Evolutionary conservation across 2,329 filamentous ascomycete genomes (phyloP), one percentile per base, ranked within the genome.

Genomic region (Aspergillus ochraceoroseus): DNA sequence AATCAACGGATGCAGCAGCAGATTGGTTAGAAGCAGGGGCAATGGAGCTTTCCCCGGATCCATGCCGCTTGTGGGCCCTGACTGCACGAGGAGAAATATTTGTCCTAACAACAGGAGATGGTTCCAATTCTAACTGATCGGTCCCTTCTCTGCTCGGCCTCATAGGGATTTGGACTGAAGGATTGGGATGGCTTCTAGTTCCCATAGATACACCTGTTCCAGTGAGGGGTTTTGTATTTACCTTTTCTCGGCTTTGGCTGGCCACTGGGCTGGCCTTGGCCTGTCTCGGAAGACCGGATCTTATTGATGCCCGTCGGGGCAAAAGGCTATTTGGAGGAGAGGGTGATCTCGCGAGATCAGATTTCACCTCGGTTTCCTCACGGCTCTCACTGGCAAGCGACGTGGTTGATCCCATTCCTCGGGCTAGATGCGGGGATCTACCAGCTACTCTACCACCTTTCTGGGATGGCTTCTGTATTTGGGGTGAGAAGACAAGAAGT

Each of bases 141-240:
- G 80, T 80, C 15, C 82, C 82, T 54, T 85, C 78, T 59, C 83
- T 73, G 53, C 82, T 87, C 1, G 83, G 83, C 34, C 83, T 70
- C 22, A 67, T 61, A 20, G 82, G 81, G 23, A 74, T 73, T 11
- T 59, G 61, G 7, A 63, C 56, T 23, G 44, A 29, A 22, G 25
- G 44, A 22, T 62, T 66, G 9, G 46, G 38, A 5, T 41, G 11
- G 63, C 55, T 19, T 28, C 29, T 32, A 11, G 7, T n/a, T 25
- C 22, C 26, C 7, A 17, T 12, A 8, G 12, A 2, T 7, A 5
- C 22, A 14, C 14, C 18, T 22, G 22, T 4, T 11, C 27, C 17
- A 12, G 33, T 12, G 6, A 18, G 15, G 7, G 18, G n/a, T 12
- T 25, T 18, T 13, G 13, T 18, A 6, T 26, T 30, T 32, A 12